phyloP scores from a whole-genome alignment of 805 yeast genomes.

The Cyberlindnera nakhonratchasimensis region DNA sequence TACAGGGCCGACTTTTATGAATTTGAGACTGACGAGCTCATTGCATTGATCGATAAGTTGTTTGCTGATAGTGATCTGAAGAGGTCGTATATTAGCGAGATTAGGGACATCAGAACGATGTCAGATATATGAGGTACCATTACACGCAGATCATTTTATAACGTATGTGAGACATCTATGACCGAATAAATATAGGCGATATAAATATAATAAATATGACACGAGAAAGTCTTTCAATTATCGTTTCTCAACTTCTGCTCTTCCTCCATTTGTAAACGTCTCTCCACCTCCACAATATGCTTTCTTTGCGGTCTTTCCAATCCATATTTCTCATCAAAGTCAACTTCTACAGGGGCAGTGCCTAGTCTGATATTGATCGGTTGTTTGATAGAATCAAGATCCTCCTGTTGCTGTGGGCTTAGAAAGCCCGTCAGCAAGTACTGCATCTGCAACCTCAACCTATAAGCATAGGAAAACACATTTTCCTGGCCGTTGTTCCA shows the following conservation, averaged over 20 bases:
- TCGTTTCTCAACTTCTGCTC: slow-evolving; percentile 34
- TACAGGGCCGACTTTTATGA: slow-evolving; percentile 39
- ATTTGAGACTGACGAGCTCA: slow-evolving; percentile 35
- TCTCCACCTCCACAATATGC: slow-evolving; percentile 73
- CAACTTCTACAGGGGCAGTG: slow-evolving; percentile 32
- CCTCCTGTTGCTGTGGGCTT: slow-evolving; percentile 58
- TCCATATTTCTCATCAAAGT: slow-evolving; percentile 35
- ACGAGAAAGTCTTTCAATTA: neutral
- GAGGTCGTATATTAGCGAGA: slow-evolving; percentile 34
- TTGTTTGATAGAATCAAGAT: slow-evolving; percentile 41
- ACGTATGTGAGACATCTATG: too few species aligned
- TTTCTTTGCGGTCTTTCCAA: slow-evolving; percentile 66
- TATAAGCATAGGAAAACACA: slow-evolving; percentile 63
- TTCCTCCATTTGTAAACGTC: slow-evolving; percentile 64
- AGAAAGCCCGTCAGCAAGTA: slow-evolving; percentile 52
- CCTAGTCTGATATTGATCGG: slow-evolving; percentile 32
- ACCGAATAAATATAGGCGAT: neutral
- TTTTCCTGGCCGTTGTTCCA: slow-evolving; percentile 87
- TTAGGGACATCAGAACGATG: slow-evolving; percentile 41
- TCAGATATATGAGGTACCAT: slow-evolving; percentile 27
- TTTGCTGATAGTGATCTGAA: slow-evolving; percentile 39
- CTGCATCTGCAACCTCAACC: slow-evolving; percentile 55
- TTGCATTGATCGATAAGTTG: slow-evolving; percentile 34
- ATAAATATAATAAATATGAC: slow-evolving; percentile 1
- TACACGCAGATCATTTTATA: too few species aligned